phyloP scores from a whole-genome alignment of 164 flowering plant genomes.

The Aristolochia fimbriata region DNA sequence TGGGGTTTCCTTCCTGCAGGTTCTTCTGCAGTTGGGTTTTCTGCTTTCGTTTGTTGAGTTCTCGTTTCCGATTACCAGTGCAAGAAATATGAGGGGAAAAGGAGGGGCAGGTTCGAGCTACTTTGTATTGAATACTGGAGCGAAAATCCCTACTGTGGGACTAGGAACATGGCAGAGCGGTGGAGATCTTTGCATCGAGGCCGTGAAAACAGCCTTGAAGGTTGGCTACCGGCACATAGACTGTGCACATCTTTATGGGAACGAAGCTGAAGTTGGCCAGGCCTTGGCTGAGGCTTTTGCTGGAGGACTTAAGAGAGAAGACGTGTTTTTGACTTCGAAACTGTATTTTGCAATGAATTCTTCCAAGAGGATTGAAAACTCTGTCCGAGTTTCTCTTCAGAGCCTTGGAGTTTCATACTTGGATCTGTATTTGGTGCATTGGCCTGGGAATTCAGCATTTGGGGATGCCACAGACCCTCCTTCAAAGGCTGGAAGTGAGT shows the following conservation, averaged over 20 bases:
- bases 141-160: conserved; percentile 55
- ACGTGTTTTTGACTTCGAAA: conserved; percentile 59
- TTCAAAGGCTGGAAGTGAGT: conserved; percentile 41
- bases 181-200: conserved; percentile 54
- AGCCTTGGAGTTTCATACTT: conserved; percentile 53
- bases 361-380: conserved; percentile 48
- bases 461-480: conserved; percentile 76
- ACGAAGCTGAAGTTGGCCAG: conserved; percentile 57
- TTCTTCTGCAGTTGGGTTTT: not conserved
- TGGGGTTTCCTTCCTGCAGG: too few relatives aligned
- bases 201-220: conserved; percentile 47
- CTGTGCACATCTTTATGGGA: conserved; percentile 67
- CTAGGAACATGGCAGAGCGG: conserved; percentile 79
- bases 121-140: conserved; percentile 49
- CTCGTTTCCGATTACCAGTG: conserved; percentile 3
- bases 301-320: conserved; percentile 43
- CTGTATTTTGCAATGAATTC: conserved; percentile 50
- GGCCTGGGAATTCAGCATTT: conserved; percentile 57
- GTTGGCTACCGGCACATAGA: conserved; percentile 62
- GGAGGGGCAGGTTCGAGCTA: conserved; percentile 20
- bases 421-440: conserved; percentile 64
- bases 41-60: conserved; percentile 4
- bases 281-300: conserved; percentile 45
- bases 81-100: conserved; percentile 18
- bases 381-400: conserved; percentile 51